Percentiles rank a stretch among this genome's conserved stretches.
phyloP scores from a whole-genome alignment of 176 grass and related monocot species.

The Bothriochloa decipiens region DNA sequence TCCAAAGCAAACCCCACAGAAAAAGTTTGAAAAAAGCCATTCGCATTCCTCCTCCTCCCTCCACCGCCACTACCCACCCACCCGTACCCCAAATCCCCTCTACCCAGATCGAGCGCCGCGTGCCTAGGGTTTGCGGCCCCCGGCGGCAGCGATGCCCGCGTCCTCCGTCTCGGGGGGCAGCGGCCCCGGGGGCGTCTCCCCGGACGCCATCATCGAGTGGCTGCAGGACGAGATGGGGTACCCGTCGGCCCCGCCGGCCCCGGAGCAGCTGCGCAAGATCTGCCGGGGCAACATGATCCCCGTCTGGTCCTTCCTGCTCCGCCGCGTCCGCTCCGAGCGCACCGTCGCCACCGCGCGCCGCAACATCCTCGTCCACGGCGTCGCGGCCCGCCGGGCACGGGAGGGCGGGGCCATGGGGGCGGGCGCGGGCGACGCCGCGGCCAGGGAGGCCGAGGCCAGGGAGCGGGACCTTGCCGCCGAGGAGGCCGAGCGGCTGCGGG shows the following conservation, averaged over 20 bases:
- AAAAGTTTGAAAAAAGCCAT: conserved; percentile 47
- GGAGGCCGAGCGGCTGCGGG: conserved; percentile 81
- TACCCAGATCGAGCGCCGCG: conserved; percentile 30
- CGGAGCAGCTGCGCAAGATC: conserved; percentile 98
- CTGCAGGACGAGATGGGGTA: conserved; percentile 98
- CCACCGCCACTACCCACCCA: conserved; percentile 43
- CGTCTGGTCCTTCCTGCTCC: conserved; percentile 90
- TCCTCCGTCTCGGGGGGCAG: conserved; percentile 62
- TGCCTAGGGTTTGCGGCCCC: conserved; percentile 41
- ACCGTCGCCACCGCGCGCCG: conserved; percentile 79
- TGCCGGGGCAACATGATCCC: conserved; percentile 99
- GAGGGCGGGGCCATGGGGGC: conserved; percentile 50
- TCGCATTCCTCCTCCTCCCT: conserved; percentile 38
- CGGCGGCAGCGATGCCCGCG: conserved; percentile 53
- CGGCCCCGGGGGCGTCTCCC: conserved; percentile 61
- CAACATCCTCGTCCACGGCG: conserved; percentile 94
- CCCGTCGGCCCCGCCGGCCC: conserved; percentile 70
- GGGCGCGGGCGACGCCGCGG: conserved; percentile 51
- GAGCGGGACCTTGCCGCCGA: conserved; percentile 91
- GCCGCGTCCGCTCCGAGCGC: conserved; percentile 87
- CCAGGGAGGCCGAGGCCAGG: conserved; percentile 74
- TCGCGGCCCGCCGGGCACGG: conserved; percentile 64
- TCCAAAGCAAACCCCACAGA: conserved; percentile 18
- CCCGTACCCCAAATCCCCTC: neutral
- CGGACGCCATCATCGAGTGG: conserved; percentile 97